These are phyloP conservation scores for Chaetomidium leptoderma DNA, from an alignment of 495 filamentous ascomycete genomes.

Conservation along the genomic window DNA sequence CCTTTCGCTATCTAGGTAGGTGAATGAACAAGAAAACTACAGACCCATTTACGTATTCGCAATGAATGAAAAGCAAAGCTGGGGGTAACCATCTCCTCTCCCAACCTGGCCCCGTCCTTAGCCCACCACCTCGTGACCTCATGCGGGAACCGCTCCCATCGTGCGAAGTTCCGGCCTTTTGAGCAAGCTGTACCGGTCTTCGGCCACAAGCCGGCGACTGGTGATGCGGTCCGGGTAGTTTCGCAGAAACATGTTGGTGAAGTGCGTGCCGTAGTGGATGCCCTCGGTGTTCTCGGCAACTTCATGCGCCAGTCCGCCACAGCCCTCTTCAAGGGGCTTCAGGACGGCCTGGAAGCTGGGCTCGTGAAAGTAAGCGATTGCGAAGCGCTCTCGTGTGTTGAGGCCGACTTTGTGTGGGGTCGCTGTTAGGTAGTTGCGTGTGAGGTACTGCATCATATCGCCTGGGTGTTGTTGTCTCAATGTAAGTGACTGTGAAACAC, in stretches of 20 bases:
- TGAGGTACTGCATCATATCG: conserved; percentile 48
- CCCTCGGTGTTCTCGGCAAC: conserved; percentile 17
- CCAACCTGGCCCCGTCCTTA: no score
- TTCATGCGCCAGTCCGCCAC: conserved; percentile 15
- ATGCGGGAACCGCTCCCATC: conserved; percentile 20
- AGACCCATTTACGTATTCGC: no score
- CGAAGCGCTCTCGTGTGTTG: conserved; percentile 41
- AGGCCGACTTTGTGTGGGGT: conserved; percentile 48
- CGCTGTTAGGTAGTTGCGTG: conserved; percentile 36
- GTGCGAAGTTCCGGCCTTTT: conserved; percentile 26
- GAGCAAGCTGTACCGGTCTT: conserved; percentile 29
- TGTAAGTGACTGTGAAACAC: background rate
- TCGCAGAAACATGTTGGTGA: conserved; percentile 48
- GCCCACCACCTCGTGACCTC: background rate
- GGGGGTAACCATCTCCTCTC: no score
- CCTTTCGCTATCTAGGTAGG: no score
- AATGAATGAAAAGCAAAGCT: no score
- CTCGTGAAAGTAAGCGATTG: conserved; percentile 47
- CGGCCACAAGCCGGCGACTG: conserved; percentile 32
- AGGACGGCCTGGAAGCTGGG: conserved; percentile 44
- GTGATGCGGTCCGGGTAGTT: conserved; percentile 47
- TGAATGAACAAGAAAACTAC: no score
- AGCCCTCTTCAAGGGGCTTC: conserved; percentile 32
- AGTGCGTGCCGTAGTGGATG: conserved; percentile 47
- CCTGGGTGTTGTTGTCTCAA: conserved; percentile 26